Evolutionary conservation across 495 filamentous ascomycete species (phyloP), one percentile per base, ranked within the genome.

Genomic region (Lichina pygmaea): DNA sequence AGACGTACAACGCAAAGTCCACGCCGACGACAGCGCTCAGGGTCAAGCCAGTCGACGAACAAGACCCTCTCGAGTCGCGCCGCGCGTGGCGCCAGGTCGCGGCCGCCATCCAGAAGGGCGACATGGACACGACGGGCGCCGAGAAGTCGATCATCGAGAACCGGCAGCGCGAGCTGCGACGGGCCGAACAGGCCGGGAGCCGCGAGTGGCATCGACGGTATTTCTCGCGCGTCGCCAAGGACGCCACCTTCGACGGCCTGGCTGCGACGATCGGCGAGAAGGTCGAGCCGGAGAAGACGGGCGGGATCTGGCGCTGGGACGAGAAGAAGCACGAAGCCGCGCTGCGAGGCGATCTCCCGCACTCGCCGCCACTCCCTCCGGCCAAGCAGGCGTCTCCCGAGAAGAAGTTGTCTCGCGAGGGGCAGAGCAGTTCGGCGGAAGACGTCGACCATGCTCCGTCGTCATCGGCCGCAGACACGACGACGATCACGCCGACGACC

Each of bases 101-200:
- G 0, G 62, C 66, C 8, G 81, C 73, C 33, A 93, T 95, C 48
- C 60, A 68, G 17, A 72, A 69, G 45, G 77, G 81, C 41, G 82
- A 97, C 54, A 79, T 93, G 68, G 82, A 93, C 46, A 65, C 68
- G 9, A 80, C 82, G 6, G 71, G 75, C 5, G 51, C 54, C 6
- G 77, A 86, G 62, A 97, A 97, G 63, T 68, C 68, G 36, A 78
- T 83, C 57, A 93, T 97, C 50, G 89, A 97, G 59, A 83, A 82
- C 47, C 72, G 73, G 32, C 91, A 97, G 62, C 73, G 89, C 7
- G 80, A 85, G 52, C 57, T 86, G 63, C 74, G 89, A 50, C 78
- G 74, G 57, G 66, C 68, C 53, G 89, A 97, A 60, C 77, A 76
- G 59, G 66, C 68, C 10, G 79, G 86, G 53, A 75, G 77, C 34